Evolutionary conservation across 345 rosid species (phyloP).

Genomic region (Chamaenerion angustifolium): DNA sequence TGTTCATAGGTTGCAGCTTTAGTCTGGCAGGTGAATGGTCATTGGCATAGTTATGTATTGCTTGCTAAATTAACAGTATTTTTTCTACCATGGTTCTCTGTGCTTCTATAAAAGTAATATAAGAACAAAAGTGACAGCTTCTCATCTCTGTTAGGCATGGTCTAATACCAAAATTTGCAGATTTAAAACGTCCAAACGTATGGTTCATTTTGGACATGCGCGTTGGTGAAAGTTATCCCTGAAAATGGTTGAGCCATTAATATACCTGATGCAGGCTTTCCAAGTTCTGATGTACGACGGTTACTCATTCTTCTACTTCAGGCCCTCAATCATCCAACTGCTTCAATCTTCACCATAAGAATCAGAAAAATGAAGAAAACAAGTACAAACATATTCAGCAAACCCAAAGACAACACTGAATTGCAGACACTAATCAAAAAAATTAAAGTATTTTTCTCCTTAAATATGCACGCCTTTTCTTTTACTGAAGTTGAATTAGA

Average conservation of each 20-base stretch:
- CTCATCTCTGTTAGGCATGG: not conserved
- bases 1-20: too few species aligned
- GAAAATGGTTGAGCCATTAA: not conserved
- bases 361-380: not conserved
- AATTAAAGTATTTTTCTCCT: not conserved
- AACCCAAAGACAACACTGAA: not conserved
- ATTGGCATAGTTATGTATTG: too few species aligned
- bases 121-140: too few species aligned
- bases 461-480: not conserved
- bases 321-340: slow-evolving; percentile 31
- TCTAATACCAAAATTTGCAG: not conserved
- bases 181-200: slow-evolving; percentile 2
- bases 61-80: too few species aligned
- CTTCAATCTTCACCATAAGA: slow-evolving; percentile 10
- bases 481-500: too few species aligned
- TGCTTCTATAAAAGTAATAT: too few species aligned
- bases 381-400: not conserved
- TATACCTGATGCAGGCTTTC: slow-evolving; percentile 44
- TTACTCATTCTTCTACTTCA: slow-evolving; percentile 41
- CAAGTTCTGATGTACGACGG: slow-evolving; percentile 26
- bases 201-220: too few species aligned
- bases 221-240: slow-evolving; percentile 1
- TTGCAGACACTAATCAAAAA: not conserved
- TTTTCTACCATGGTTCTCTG: too few species aligned
- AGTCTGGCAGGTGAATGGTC: too few species aligned